A percentile compares a stretch with the other conserved stretches of the same genome.
Evolutionary conservation across 2,329 filamentous ascomycete genomes (phyloP).

Genomic region (Colletotrichum sp.): DNA sequence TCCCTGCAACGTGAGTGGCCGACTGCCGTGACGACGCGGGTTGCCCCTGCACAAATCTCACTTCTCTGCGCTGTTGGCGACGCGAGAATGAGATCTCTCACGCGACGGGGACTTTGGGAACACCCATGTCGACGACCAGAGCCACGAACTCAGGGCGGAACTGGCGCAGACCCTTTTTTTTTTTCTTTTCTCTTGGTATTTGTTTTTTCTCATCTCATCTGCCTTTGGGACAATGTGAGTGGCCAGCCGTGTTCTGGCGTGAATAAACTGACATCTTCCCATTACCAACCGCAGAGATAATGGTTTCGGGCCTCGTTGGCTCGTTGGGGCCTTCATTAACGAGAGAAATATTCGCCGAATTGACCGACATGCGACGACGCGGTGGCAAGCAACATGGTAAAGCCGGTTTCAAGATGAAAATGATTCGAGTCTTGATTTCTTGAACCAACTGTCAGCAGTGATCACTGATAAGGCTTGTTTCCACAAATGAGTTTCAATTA

Average conservation of each 20-base stretch:
- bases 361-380: not conserved
- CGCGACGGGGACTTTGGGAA: not conserved
- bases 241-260: not conserved
- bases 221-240: not conserved
- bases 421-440: not conserved
- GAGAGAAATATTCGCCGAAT: not conserved
- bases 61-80: not conserved
- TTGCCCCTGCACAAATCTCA: not conserved
- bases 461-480: not conserved
- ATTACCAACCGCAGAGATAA: constrained; percentile 10
- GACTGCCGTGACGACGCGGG: not conserved
- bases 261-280: constrained; percentile 2
- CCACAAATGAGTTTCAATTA: not conserved
- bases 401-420: not conserved
- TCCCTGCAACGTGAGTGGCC: not conserved
- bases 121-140: not conserved
- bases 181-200: not conserved
- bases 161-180: not conserved
- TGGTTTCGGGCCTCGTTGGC: not conserved
- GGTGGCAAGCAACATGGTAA: not conserved
- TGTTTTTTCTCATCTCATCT: not conserved
- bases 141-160: not conserved
- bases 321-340: not conserved
- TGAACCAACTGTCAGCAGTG: not conserved
- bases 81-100: constrained; percentile 1